Percentiles rank a stretch among this genome's conserved stretches.
phyloP scores from a whole-genome alignment of 768 basidiomycete species.

The Leccinum olivaceopallidum region DNA sequence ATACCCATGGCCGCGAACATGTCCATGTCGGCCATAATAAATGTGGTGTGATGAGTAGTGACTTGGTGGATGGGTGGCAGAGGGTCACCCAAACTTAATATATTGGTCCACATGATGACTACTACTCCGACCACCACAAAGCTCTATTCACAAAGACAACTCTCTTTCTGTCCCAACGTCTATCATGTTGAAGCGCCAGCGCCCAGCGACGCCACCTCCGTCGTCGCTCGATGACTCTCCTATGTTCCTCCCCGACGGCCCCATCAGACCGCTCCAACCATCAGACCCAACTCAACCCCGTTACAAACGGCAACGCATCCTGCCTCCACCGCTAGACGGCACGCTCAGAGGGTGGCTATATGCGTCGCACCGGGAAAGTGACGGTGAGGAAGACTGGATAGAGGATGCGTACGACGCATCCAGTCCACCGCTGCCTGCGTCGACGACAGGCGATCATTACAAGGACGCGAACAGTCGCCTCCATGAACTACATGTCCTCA shows the following conservation, averaged over 20 bases:
- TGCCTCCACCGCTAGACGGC: conserved; percentile 56
- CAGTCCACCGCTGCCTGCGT: conserved; percentile 13
- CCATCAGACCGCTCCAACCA: conserved; percentile 14
- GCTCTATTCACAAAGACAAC: conserved; percentile 2
- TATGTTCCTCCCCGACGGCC: conserved; percentile 19
- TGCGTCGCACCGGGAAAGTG: conserved; percentile 22
- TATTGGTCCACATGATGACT: not conserved
- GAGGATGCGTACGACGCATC: conserved; percentile 38
- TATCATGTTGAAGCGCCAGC: conserved; percentile 56
- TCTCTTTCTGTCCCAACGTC: conserved; percentile 4
- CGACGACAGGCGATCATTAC: conserved; percentile 42
- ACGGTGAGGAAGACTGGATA: conserved; percentile 35
- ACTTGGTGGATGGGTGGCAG: conserved; percentile 16
- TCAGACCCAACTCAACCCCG: conserved; percentile 25
- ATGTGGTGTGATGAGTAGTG: conserved; percentile 3
- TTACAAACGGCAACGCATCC: conserved; percentile 55
- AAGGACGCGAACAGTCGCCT: conserved; percentile 63
- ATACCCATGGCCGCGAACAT: conserved; percentile 84
- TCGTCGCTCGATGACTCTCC: conserved; percentile 31
- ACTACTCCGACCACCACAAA: not conserved
- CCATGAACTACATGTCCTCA: conserved; percentile 67
- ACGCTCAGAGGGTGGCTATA: conserved; percentile 46
- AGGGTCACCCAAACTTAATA: conserved; percentile 14
- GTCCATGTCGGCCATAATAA: conserved; percentile 59
- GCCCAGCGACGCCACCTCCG: conserved; percentile 45